A percentile compares a stretch with the other conserved stretches of the same genome.
Evolutionary conservation across 1,139 yeast genomes (phyloP).

Genomic region (Taphrina confusa): DNA sequence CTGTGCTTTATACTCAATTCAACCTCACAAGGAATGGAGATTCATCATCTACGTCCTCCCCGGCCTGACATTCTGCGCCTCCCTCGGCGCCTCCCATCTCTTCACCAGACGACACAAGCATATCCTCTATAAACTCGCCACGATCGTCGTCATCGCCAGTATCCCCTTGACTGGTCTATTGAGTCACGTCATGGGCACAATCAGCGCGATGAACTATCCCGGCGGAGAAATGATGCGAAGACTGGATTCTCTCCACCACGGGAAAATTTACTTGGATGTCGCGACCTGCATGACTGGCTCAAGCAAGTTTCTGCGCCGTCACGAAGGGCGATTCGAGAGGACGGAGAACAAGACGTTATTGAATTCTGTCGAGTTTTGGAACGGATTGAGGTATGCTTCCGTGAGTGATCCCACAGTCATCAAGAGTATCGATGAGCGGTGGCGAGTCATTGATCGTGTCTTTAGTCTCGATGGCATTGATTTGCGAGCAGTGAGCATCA

Average conservation of each 20-base stretch:
- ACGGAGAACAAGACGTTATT: conserved; percentile 40
- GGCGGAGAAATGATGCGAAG: conserved; percentile 73
- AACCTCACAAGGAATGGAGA: conserved; percentile 95
- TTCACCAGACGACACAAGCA: conserved; percentile 43
- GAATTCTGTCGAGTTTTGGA: conserved; percentile 9
- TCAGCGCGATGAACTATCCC: conserved; percentile 79
- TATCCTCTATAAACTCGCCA: conserved; percentile 41
- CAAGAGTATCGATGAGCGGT: not conserved
- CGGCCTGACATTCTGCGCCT: conserved; percentile 62
- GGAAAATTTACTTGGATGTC: conserved; percentile 68
- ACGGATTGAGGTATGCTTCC: conserved; percentile 13
- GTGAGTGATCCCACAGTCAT: conserved; percentile 2
- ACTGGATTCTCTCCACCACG: conserved; percentile 51
- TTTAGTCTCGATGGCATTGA: not conserved
- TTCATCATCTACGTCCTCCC: conserved; percentile 79
- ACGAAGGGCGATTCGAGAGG: conserved; percentile 59
- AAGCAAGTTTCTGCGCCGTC: conserved; percentile 60
- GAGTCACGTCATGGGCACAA: conserved; percentile 58
- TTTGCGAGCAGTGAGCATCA: not conserved
- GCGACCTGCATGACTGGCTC: conserved; percentile 89
- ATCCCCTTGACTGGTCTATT: conserved; percentile 49
- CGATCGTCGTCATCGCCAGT: conserved; percentile 43
- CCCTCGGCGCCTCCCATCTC: conserved; percentile 57
- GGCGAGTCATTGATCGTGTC: conserved; percentile 3
- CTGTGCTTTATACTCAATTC: conserved; percentile 66